Evolutionary conservation across 1,284 basidiomycete genomes (phyloP), one percentile per base, ranked within the genome.

Genomic region (Salmacisia buchloeana): DNA sequence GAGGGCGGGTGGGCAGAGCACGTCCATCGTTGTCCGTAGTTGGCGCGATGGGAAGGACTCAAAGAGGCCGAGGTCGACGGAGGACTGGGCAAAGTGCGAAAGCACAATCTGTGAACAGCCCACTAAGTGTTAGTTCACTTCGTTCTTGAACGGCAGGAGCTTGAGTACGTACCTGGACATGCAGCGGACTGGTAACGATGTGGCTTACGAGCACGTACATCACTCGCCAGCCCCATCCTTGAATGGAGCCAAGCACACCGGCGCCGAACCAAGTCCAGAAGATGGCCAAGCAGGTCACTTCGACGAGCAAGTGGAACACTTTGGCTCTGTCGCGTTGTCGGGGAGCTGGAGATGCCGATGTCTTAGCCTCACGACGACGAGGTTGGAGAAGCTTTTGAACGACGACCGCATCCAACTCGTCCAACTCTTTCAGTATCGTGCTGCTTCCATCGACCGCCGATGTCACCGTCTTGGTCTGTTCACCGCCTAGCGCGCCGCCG

Each of bases 11-110:
- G 88, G 86, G 81, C 94, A 97, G 65, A 90, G 86, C 39, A 98
- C 92, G 80, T 98, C 96, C 69, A 92, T 91, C 0, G 96, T 97
- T 7, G 96, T 98, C 58, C 94, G 89, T 65, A 98, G 83, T 81
- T 98, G 94, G 34, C 96, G 88, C 71, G 91, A 88, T 1, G 90
- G 85, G 83, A 97, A 98, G 1, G 90, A 92, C 80, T 98, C 96
- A 36, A 83, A 83, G 0, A 92, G 90, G 1, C 94, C 94, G 27
- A 97, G 84, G 77, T 97, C 94, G 10, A 85, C 89, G 1, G 92
- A 94, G 6, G 93, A 93, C 83, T 96, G 94, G 49, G 91, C 91
- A 81, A 96, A 98, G 82, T 98, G 94, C 2, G 94, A 97, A 25
- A 98, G 86, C 1, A 97, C 94, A 73, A 98, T 98, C 91, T 97